These are phyloP conservation scores for Tolypocladium paradoxum DNA, from an alignment of 2,329 filamentous ascomycete species.

Conservation along the genomic window DNA sequence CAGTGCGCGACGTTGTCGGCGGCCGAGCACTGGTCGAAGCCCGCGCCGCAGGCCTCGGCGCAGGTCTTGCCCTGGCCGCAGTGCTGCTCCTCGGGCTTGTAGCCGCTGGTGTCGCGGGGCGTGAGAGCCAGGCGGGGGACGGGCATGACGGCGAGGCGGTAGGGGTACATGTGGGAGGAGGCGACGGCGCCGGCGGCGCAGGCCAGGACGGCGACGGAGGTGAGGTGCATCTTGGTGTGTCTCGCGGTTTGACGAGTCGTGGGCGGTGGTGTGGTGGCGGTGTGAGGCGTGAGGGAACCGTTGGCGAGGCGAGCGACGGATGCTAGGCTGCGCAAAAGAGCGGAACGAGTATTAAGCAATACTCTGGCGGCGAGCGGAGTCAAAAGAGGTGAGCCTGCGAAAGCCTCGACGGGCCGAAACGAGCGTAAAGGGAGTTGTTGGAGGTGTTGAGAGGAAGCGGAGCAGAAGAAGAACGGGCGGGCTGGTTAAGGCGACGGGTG, in stretches of 20 bases:
- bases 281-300: not conserved
- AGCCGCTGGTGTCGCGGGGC: constrained; percentile 34
- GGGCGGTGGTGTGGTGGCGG: not conserved
- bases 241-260: not conserved
- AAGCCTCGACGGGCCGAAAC: not conserved
- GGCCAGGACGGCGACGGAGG: constrained; percentile 20
- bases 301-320: not conserved
- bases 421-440: not conserved
- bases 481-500: too few species aligned
- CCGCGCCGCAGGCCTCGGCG: constrained; percentile 42
- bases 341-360: constrained; percentile 17
- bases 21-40: constrained; percentile 38
- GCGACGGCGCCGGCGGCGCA: constrained; percentile 19
- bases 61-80: constrained; percentile 42
- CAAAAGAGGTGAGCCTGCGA: constrained; percentile 1
- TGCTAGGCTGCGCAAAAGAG: constrained; percentile 1
- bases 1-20: constrained; percentile 43
- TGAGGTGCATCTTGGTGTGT: constrained; percentile 24
- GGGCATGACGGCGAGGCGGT: constrained; percentile 25
- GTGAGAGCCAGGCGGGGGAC: constrained; percentile 28
- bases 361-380: constrained; percentile 11
- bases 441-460: not conserved
- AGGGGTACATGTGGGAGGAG: constrained; percentile 18
- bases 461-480: not conserved
- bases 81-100: constrained; percentile 34